These are phyloP conservation scores for Petunia hybrid DNA, from an alignment of 305 asterid species.

Conservation along the genomic window DNA sequence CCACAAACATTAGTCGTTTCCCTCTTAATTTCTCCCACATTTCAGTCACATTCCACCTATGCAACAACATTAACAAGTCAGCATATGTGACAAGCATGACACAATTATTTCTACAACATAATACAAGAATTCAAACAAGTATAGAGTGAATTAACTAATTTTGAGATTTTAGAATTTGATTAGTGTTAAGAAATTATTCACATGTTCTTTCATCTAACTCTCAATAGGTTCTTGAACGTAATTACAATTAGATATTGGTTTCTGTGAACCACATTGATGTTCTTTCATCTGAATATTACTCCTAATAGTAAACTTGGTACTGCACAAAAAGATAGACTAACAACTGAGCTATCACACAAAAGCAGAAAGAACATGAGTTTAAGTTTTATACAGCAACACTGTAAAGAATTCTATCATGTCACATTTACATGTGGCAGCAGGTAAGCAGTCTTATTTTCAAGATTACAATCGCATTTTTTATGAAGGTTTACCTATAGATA, in stretches of 20 bases:
- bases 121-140: not conserved
- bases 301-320: not conserved
- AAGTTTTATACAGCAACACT: too few species aligned
- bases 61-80: constrained; percentile 33
- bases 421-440: too few species aligned
- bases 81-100: not conserved
- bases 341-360: not conserved
- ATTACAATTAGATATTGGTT: not conserved
- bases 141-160: not conserved
- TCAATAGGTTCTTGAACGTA: not conserved
- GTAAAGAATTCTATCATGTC: too few species aligned
- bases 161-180: not conserved
- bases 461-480: too few species aligned
- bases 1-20: constrained; percentile 90
- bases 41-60: constrained; percentile 80
- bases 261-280: not conserved
- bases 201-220: not conserved
- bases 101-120: not conserved
- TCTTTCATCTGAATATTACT: not conserved
- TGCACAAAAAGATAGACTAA: not conserved
- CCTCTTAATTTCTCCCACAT: constrained; percentile 96
- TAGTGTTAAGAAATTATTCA: not conserved
- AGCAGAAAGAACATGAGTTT: not conserved
- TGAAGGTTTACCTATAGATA: too few species aligned
- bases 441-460: too few species aligned